Conservation (phyloP, 2,329 filamentous ascomycete genomes). For the Venturia effusa region DNA sequence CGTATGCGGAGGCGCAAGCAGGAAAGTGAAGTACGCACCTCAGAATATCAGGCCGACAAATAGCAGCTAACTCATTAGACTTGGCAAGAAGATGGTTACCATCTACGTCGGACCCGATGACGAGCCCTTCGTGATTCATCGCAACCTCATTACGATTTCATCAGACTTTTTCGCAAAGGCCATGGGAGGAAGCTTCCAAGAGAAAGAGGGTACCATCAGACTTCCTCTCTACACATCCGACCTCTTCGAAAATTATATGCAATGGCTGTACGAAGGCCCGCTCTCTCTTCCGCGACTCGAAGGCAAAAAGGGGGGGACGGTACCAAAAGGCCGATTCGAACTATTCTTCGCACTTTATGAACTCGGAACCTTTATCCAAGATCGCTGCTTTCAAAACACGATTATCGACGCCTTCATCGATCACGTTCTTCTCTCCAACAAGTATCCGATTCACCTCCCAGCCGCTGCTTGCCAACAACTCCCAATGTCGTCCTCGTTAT, state of each 20-base stretch:
- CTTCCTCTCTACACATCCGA: background rate
- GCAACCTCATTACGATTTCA: background rate
- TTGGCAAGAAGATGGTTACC: background rate
- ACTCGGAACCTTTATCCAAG: background rate
- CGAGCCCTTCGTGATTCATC: background rate
- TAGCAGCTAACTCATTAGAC: background rate
- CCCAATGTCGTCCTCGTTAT: background rate
- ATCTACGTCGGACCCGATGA: background rate
- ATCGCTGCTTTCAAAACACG: background rate
- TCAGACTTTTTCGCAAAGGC: slow-evolving; percentile 1
- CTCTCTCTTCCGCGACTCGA: background rate
- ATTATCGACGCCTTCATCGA: background rate
- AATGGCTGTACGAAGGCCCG: background rate
- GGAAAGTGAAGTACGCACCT: background rate
- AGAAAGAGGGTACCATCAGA: background rate
- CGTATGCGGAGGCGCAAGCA: background rate
- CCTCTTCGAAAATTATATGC: background rate
- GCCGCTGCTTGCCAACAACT: background rate
- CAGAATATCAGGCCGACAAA: background rate
- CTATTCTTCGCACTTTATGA: background rate
- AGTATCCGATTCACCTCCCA: background rate
- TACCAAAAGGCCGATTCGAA: background rate
- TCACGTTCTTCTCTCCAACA: background rate
- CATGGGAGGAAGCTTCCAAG: background rate
- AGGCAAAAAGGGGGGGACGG: background rate